A percentile compares a stretch with the other conserved stretches of the same genome.
Evolutionary conservation across 345 rosid genomes (phyloP).

Genomic region (Iberis pinnata): DNA sequence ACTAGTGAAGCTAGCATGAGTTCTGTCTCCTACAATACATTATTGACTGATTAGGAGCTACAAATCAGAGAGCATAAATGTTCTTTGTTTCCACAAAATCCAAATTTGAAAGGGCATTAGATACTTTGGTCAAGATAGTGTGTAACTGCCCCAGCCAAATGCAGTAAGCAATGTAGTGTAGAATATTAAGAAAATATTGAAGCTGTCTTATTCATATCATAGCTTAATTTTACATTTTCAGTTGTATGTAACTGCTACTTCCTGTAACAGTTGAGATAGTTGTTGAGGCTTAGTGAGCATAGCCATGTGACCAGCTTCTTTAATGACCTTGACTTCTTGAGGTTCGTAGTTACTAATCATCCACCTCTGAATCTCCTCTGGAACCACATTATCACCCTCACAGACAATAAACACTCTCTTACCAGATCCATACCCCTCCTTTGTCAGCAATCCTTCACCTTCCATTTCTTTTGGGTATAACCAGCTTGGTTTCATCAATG

Average conservation of each 20-base stretch:
- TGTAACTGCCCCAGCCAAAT: conserved; percentile 27
- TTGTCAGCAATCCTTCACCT: conserved; percentile 20
- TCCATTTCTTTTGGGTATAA: conserved; percentile 34
- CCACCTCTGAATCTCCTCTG: conserved; percentile 36
- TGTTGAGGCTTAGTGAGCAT: conserved; percentile 41
- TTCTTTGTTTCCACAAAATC: conserved; percentile 24
- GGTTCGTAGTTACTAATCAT: conserved; percentile 33
- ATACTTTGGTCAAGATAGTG: conserved; percentile 20
- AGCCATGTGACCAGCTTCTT: conserved; percentile 45
- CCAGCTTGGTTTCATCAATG: conserved; percentile 35
- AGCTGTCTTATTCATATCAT: conserved; percentile 22
- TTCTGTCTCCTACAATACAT: conserved; percentile 9
- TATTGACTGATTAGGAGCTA: conserved; percentile 13
- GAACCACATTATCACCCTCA: conserved; percentile 31
- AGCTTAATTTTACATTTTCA: conserved; percentile 12
- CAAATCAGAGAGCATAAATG: conserved; percentile 22
- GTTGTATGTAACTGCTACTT: conserved; percentile 11
- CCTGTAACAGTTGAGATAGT: conserved; percentile 25
- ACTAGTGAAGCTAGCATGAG: conserved; percentile 13
- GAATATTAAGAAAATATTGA: neutral
- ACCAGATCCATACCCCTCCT: conserved; percentile 31
- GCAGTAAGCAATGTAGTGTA: conserved; percentile 19
- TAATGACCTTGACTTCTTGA: conserved; percentile 36
- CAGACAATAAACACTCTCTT: conserved; percentile 33
- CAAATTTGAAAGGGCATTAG: conserved; percentile 22